phyloP scores from a whole-genome alignment of 1,284 basidiomycete genomes.

The Singerocomus inundabilis region DNA sequence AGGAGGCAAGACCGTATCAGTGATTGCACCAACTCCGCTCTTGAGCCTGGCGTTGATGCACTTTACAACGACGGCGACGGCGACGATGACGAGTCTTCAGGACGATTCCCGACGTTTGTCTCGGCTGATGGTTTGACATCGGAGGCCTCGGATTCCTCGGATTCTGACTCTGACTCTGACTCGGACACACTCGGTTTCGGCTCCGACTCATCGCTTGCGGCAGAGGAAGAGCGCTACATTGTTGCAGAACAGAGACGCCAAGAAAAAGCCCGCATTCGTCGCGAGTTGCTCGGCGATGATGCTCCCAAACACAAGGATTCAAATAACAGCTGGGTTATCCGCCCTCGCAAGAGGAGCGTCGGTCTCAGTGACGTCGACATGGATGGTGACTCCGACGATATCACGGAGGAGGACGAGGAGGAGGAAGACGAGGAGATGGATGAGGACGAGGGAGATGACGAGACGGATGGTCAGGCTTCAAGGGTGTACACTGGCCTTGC shows the following conservation, averaged over 20 bases:
- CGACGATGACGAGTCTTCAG: constrained; percentile 39
- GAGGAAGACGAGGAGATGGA: constrained; percentile 48
- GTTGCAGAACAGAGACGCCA: constrained; percentile 44
- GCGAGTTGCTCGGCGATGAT: constrained; percentile 55
- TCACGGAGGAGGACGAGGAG: constrained; percentile 49
- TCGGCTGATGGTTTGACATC: constrained; percentile 57
- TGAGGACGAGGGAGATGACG: constrained; percentile 42
- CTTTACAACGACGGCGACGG: constrained; percentile 29
- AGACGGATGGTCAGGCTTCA: constrained; percentile 43
- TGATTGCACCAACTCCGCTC: constrained; percentile 36
- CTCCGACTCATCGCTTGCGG: constrained; percentile 55
- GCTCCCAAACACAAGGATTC: constrained; percentile 45
- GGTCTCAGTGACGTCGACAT: constrained; percentile 57
- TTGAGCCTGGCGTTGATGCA: constrained; percentile 17
- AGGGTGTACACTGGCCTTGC: constrained; percentile 56
- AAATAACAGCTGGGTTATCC: constrained; percentile 64
- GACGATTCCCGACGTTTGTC: constrained; percentile 65
- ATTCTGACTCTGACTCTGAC: constrained; percentile 37
- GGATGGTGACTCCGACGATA: constrained; percentile 51
- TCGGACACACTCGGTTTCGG: constrained; percentile 44
- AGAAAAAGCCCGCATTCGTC: constrained; percentile 49
- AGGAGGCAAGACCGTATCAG: constrained; percentile 32
- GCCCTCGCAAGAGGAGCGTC: constrained; percentile 65
- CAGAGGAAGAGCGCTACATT: constrained; percentile 63
- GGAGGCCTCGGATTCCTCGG: constrained; percentile 43